Percentiles rank a stretch among this genome's conserved stretches.
Conservation (phyloP, 495 filamentous ascomycete genomes). For the Echria macrotheca region DNA sequence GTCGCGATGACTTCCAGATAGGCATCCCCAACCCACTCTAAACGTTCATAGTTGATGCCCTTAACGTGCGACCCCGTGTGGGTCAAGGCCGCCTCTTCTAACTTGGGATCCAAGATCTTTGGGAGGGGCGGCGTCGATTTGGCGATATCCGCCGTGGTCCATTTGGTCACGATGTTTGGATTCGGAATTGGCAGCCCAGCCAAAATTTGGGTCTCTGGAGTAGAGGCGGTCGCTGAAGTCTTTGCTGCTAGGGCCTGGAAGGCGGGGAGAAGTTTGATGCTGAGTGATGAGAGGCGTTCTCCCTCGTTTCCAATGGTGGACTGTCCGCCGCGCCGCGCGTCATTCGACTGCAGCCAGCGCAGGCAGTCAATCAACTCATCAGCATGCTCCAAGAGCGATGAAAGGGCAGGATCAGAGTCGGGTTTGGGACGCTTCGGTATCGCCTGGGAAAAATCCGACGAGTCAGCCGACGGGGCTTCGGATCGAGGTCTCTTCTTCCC, state of each 20-base stretch:
- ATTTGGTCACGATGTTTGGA: constrained; percentile 24
- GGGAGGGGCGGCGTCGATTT: constrained; percentile 51
- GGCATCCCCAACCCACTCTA: constrained; percentile 73
- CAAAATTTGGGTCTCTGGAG: not conserved
- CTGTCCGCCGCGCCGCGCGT: constrained; percentile 3
- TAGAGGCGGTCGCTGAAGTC: not conserved
- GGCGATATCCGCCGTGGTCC: constrained; percentile 38
- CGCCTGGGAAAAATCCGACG: not conserved
- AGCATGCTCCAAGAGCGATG: constrained; percentile 24
- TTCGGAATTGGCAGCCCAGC: constrained; percentile 5
- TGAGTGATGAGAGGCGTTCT: constrained; percentile 6
- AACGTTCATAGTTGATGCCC: constrained; percentile 54
- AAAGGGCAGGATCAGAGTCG: constrained; percentile 8
- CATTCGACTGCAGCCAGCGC: constrained; percentile 8
- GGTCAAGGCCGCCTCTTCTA: constrained; percentile 62
- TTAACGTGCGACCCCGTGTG: constrained; percentile 46
- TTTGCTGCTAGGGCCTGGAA: constrained; percentile 1
- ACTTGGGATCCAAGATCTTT: constrained; percentile 46
- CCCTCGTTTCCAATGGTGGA: not conserved
- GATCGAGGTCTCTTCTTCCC: constrained; percentile 14
- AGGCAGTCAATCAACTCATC: constrained; percentile 25
- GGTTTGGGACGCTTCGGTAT: no score
- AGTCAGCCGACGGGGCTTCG: not conserved
- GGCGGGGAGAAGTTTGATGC: constrained; percentile 14
- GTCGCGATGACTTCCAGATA: constrained; percentile 67